Evolutionary conservation across 495 filamentous ascomycete genomes (phyloP).

Genomic region (Aspergillus conjunctus): DNA sequence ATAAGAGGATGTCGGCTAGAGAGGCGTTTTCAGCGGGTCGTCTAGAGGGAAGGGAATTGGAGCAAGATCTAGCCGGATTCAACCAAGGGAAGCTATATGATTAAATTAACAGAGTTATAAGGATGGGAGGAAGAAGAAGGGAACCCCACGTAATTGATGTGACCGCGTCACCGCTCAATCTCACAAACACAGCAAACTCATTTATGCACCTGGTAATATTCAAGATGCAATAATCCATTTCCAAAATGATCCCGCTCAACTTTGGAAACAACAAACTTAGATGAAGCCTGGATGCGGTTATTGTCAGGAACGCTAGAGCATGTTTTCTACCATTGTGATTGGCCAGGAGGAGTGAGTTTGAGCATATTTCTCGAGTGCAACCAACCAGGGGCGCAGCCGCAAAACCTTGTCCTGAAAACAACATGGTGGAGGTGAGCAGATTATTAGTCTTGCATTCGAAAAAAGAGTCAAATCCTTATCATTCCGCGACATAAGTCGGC

Average conservation of each 20-base stretch:
- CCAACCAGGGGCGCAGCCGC: constrained; percentile 11
- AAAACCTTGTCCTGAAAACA: constrained; percentile 11
- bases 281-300: background rate
- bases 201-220: background rate
- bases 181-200: background rate
- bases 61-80: background rate
- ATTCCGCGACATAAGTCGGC: background rate
- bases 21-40: too few relatives aligned
- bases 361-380: constrained; percentile 8
- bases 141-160: too few relatives aligned
- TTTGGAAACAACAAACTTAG: background rate
- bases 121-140: background rate
- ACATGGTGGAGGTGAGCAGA: constrained; percentile 22
- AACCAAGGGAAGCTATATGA: background rate
- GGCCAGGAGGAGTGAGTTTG: background rate
- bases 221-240: background rate
- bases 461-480: background rate
- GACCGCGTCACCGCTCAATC: too few relatives aligned
- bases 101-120: constrained; percentile 1
- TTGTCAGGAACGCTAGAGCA: constrained; percentile 12
- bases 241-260: background rate
- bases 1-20: too few relatives aligned
- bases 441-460: constrained; percentile 13
- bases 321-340: constrained; percentile 15
- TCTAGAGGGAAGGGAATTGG: background rate